These are phyloP conservation scores for Chytriomyces confervae DNA, from an alignment of 192 early-diverging fungal species.

Conservation along the genomic window DNA sequence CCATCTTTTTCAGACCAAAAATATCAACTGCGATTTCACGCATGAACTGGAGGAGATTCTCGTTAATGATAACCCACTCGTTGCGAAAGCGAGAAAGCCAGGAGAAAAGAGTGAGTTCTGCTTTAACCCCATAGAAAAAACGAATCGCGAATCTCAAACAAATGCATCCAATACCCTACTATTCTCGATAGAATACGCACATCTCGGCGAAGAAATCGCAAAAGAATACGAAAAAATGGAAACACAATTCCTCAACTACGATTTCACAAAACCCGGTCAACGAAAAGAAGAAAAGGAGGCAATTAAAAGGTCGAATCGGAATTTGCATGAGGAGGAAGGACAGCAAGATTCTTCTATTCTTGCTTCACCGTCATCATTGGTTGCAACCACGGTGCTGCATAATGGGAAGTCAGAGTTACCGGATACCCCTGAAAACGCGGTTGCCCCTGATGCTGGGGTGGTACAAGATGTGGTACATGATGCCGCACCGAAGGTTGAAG, in stretches of 20 bases:
- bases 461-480: no score
- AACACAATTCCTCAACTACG: constrained; percentile 30
- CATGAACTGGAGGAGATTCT: constrained; percentile 96
- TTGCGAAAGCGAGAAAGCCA: constrained; percentile 70
- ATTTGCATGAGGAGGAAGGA: background rate
- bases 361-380: background rate
- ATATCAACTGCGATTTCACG: constrained; percentile 95
- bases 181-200: constrained; percentile 21
- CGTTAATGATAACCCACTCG: constrained; percentile 94
- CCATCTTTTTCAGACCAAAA: constrained; percentile 63
- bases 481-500: no score
- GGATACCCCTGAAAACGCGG: no score
- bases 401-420: no score
- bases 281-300: background rate
- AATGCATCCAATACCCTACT: background rate
- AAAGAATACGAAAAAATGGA: constrained; percentile 35
- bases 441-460: no score
- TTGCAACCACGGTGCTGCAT: no score
- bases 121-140: background rate
- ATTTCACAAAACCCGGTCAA: constrained; percentile 10
- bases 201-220: constrained; percentile 16
- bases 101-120: constrained; percentile 20
- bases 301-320: background rate
- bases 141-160: background rate
- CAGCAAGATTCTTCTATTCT: background rate